Base-by-base conservation (phyloP, 1,139 yeast genomes). In the Pichia sp. region DNA sequence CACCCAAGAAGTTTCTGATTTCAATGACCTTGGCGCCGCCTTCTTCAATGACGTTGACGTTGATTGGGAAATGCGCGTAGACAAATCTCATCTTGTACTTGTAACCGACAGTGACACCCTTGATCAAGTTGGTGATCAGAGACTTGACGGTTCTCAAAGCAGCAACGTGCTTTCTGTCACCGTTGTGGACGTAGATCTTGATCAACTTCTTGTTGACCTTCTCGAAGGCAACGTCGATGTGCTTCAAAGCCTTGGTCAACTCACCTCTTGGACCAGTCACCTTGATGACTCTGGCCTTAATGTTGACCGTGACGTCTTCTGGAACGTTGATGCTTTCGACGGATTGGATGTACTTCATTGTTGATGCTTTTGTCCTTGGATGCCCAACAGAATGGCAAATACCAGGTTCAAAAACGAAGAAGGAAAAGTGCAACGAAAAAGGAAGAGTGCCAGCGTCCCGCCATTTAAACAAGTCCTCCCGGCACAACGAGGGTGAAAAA, bases 81-180 rank as follows among this genome's bases (percentile, higher is more conserved):
- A 93, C 99, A 76, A 90, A 91, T 83, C 98, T 89, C 96, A 93
- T 85, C 90, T 93, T 93, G 95, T 93, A 93, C 80, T 87, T 85
- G 96, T 80, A 93, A 76, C 99, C 98, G 82, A 86, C 86, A 75
- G 99, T 93, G 72, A 93, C 99, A 87, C 99, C 99, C 65, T 88
- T 88, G 79, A 93, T 78, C 84, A 93, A 77, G 89, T 95, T 93
- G 72, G 89, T 74, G 70, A 93, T 81, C 73, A 93, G 80, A 66
- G 98, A 88, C 81, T 90, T 90, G 76, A 93, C 98, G 62, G 99
- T 93, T 84, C 98, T 91, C 75, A 93, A 83, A 73, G 97, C 89
- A 74, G 99, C 99, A 75, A 93, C 98, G 80, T 93, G 99, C 85
- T 93, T 93, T 85, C 98, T 90, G 87, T 89, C 96, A 80, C 99